phyloP scores from a whole-genome alignment of 805 yeast species.

The Saccharomycopsis sp. region DNA sequence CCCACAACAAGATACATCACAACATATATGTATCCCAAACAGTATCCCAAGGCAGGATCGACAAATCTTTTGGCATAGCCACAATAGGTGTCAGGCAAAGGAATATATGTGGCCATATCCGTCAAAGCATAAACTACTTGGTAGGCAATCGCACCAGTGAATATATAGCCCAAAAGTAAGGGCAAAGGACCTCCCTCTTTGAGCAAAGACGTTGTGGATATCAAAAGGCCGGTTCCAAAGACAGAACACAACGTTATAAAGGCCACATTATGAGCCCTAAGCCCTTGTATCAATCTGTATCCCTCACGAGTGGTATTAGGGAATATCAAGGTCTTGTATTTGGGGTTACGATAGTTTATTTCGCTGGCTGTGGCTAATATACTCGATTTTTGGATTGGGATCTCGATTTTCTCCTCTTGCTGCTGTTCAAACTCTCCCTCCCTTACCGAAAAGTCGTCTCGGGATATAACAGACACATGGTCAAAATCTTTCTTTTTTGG shows the following conservation, averaged over 20 bases:
- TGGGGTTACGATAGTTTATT: not conserved
- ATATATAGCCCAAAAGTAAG: slow-evolving; percentile 54
- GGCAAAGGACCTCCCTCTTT: slow-evolving; percentile 62
- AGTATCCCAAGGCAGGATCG: slow-evolving; percentile 66
- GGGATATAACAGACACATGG: not conserved
- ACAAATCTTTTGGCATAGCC: slow-evolving; percentile 64
- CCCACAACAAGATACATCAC: slow-evolving; percentile 11
- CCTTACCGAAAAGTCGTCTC: not conserved
- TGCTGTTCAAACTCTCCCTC: slow-evolving; percentile 1
- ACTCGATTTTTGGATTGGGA: not conserved
- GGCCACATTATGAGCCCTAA: slow-evolving; percentile 16
- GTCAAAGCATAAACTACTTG: slow-evolving; percentile 67
- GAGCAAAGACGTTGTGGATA: slow-evolving; percentile 53
- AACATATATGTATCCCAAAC: slow-evolving; percentile 62
- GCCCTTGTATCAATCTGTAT: slow-evolving; percentile 10
- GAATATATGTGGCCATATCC: slow-evolving; percentile 77
- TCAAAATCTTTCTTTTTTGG: not conserved
- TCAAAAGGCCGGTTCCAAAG: slow-evolving; percentile 71
- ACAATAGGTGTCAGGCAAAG: slow-evolving; percentile 59
- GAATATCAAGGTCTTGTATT: not conserved
- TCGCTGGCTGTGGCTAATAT: not conserved
- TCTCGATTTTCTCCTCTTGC: not conserved
- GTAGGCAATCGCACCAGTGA: slow-evolving; percentile 60
- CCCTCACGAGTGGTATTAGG: not conserved
- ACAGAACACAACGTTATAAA: slow-evolving; percentile 17